Evolutionary conservation across 106 monocot genomes (phyloP).

Genomic region (Narthecium ossifragum): DNA sequence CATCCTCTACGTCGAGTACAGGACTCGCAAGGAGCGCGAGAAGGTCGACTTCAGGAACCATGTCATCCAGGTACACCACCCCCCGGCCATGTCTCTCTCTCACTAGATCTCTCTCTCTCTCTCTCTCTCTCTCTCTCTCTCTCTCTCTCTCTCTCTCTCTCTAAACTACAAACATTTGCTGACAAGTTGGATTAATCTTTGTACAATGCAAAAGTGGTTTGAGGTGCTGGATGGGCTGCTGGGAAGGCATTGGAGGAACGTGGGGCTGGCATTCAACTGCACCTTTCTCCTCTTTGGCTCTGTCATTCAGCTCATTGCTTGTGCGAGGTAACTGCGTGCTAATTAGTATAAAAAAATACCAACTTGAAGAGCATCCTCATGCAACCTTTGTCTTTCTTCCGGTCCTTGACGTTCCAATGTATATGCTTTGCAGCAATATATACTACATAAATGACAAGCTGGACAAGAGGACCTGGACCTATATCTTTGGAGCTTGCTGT

Average conservation of each 20-base stretch:
- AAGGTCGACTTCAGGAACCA: slow-evolving; percentile 73
- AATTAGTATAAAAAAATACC: too few species aligned
- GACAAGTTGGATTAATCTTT: too few species aligned
- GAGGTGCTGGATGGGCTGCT: slow-evolving; percentile 69
- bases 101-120: background rate
- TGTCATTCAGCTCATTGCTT: slow-evolving; percentile 76
- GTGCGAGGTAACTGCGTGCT: slow-evolving; percentile 41
- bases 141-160: background rate
- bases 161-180: too few species aligned
- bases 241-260: slow-evolving; percentile 77
- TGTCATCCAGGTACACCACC: slow-evolving; percentile 71
- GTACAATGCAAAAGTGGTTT: slow-evolving; percentile 41
- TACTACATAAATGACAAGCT: slow-evolving; percentile 81
- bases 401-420: too few species aligned
- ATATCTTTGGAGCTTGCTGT: slow-evolving; percentile 79
- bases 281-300: slow-evolving; percentile 80
- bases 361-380: too few species aligned
- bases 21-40: slow-evolving; percentile 78
- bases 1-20: slow-evolving; percentile 66
- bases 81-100: background rate
- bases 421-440: slow-evolving; percentile 46
- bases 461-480: slow-evolving; percentile 83
- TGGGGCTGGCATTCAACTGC: slow-evolving; percentile 70
- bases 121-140: background rate
- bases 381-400: too few species aligned